phyloP scores from a whole-genome alignment of 78 protist genomes.

The Salpingoeca rosetta region DNA sequence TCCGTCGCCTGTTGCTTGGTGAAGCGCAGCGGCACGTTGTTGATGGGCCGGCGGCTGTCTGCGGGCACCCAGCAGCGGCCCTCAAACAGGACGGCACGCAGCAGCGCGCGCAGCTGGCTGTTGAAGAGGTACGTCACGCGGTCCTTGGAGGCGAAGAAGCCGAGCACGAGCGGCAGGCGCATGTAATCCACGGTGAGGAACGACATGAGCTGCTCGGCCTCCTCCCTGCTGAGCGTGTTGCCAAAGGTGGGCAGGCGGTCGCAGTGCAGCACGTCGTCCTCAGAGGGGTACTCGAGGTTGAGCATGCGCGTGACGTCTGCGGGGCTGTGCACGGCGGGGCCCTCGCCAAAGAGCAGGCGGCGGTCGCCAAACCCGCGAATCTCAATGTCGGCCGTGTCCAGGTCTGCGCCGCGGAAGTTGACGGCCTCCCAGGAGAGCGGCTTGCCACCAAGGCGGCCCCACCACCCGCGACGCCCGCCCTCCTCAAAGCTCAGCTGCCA shows the following conservation, averaged over 20 bases:
- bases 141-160: constrained; percentile 35
- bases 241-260: constrained; percentile 20
- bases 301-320: constrained; percentile 12
- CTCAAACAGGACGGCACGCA: constrained; percentile 32
- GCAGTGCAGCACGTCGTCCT: constrained; percentile 26
- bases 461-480: background rate
- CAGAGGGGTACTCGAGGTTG: background rate
- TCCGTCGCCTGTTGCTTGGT: background rate
- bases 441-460: background rate
- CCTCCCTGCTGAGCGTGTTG: constrained; percentile 10
- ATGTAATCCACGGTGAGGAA: constrained; percentile 44
- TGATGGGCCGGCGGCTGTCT: background rate
- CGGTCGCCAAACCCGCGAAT: constrained; percentile 10
- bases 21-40: background rate
- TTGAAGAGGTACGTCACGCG: constrained; percentile 20
- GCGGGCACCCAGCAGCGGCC: constrained; percentile 21
- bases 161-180: constrained; percentile 47
- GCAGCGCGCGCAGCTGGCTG: constrained; percentile 12
- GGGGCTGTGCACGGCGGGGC: constrained; percentile 12
- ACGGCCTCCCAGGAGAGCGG: constrained; percentile 4
- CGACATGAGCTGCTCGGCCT: constrained; percentile 36
- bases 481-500: constrained; percentile 25
- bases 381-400: constrained; percentile 18
- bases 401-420: constrained; percentile 4
- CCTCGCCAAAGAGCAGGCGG: constrained; percentile 25